phyloP scores from a whole-genome alignment of 495 filamentous ascomycete species.

The Penicillium desertorum region DNA sequence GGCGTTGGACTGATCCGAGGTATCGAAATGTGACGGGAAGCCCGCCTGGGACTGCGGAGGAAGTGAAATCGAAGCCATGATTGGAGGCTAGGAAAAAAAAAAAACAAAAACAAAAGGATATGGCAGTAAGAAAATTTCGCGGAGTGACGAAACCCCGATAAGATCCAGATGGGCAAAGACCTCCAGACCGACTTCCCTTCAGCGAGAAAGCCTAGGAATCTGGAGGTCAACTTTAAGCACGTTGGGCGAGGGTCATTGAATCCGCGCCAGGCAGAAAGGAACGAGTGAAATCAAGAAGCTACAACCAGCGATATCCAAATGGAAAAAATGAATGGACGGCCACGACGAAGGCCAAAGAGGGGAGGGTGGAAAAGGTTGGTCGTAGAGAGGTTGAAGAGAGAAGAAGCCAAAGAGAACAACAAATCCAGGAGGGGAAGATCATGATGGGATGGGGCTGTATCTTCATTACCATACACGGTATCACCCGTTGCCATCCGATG shows the following conservation, averaged over 20 bases:
- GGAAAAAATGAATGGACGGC: slow-evolving; percentile 50
- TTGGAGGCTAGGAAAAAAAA: slow-evolving; percentile 20
- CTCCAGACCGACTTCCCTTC: slow-evolving; percentile 46
- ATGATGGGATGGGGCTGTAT: slow-evolving; percentile 1
- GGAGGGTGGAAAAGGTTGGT: slow-evolving; percentile 12
- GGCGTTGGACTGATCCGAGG: slow-evolving; percentile 20
- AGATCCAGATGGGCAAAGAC: slow-evolving; percentile 42
- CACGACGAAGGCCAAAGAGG: slow-evolving; percentile 43
- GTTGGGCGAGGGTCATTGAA: slow-evolving; percentile 39
- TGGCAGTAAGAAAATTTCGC: slow-evolving; percentile 13
- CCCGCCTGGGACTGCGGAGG: slow-evolving; percentile 37
- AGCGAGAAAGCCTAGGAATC: slow-evolving; percentile 40
- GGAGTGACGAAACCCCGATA: slow-evolving; percentile 18
- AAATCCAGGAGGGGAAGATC: slow-evolving; percentile 24
- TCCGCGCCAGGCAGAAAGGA: slow-evolving; percentile 34
- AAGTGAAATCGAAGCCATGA: slow-evolving; percentile 48
- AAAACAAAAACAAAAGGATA: slow-evolving; percentile 8
- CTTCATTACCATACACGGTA: slow-evolving; percentile 13
- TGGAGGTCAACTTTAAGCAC: slow-evolving; percentile 43
- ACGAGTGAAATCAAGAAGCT: slow-evolving; percentile 13
- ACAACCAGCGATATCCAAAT: slow-evolving; percentile 12
- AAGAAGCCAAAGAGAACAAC: slow-evolving; percentile 32
- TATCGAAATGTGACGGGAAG: slow-evolving; percentile 37
- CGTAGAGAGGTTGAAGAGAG: slow-evolving; percentile 38
- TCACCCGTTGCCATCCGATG: slow-evolving; percentile 8